These are phyloP conservation scores for Debaryomyces robertsiae DNA, from an alignment of 1,139 yeast species.

Conservation along the genomic window DNA sequence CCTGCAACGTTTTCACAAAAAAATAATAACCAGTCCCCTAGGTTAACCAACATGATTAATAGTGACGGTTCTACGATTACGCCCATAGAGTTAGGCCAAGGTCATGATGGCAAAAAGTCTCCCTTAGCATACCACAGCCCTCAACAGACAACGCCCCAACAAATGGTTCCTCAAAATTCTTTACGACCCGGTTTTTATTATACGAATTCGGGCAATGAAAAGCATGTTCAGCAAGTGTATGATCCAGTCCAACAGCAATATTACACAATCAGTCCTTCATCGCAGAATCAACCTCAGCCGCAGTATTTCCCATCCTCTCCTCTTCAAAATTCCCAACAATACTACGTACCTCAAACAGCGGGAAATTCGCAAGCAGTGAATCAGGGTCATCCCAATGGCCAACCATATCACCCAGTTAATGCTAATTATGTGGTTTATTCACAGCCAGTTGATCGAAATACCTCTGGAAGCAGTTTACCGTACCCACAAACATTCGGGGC, in stretches of 20 bases:
- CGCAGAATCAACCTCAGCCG: constrained; percentile 31
- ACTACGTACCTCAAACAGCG: constrained; percentile 3
- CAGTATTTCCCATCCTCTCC: constrained; percentile 45
- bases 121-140: constrained; percentile 4
- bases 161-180: constrained; percentile 15
- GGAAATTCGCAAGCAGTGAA: constrained; percentile 7
- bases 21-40: constrained; percentile 37
- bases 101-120: constrained; percentile 16
- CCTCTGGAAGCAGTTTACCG: constrained; percentile 10
- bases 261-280: constrained; percentile 40
- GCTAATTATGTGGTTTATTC: constrained; percentile 21
- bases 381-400: constrained; percentile 9
- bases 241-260: constrained; percentile 52
- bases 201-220: constrained; percentile 18
- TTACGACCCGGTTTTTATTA: constrained; percentile 26
- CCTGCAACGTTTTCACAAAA: constrained; percentile 43
- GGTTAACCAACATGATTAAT: constrained; percentile 46
- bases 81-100: constrained; percentile 38
- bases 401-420: constrained; percentile 16
- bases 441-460: constrained; percentile 12
- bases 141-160: constrained; percentile 20
- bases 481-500: constrained; percentile 12
- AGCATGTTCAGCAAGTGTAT: constrained; percentile 45
- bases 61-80: constrained; percentile 53
- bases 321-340: constrained; percentile 22